These are phyloP conservation scores for Psilocybe cyanescens DNA, from an alignment of 768 basidiomycete genomes.

Conservation along the genomic window DNA sequence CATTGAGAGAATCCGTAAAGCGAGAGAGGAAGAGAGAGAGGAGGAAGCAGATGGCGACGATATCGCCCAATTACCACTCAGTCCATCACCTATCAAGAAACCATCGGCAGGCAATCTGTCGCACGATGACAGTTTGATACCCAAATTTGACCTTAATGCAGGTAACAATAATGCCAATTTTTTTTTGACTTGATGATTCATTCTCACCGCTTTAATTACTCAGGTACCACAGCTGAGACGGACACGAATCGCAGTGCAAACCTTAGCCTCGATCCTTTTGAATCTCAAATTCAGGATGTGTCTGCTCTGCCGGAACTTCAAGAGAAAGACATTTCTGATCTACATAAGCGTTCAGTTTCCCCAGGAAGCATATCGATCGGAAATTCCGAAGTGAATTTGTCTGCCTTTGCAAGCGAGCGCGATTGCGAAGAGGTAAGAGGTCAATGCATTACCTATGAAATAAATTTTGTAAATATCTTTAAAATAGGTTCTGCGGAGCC, in stretches of 20 bases:
- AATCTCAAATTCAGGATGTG: conserved; percentile 28
- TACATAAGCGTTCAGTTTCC: conserved; percentile 25
- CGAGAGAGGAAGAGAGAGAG: conserved; percentile 31
- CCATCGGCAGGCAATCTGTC: conserved; percentile 3
- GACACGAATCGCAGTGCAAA: conserved; percentile 21
- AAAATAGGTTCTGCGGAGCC: conserved; percentile 12
- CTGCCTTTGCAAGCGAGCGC: conserved; percentile 17
- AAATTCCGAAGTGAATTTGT: conserved; percentile 32
- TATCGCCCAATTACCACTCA: conserved; percentile 34
- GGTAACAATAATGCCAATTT: conserved; percentile 18
- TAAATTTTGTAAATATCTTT: background rate
- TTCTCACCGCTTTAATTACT: conserved; percentile 9
- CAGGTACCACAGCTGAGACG: conserved; percentile 16
- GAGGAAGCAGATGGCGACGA: conserved; percentile 31
- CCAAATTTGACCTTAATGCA: conserved; percentile 32
- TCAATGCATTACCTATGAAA: background rate
- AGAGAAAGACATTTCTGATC: conserved; percentile 17
- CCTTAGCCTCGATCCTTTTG: conserved; percentile 29
- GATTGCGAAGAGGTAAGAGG: conserved; percentile 19
- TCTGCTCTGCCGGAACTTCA: conserved; percentile 23
- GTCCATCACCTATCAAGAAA: conserved; percentile 42
- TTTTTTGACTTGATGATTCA: background rate
- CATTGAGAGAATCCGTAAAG: conserved; percentile 32
- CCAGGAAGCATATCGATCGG: conserved; percentile 32
- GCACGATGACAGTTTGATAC: conserved; percentile 33